Conservation (phyloP, 768 basidiomycete species). For the Cubamyces sp. region DNA sequence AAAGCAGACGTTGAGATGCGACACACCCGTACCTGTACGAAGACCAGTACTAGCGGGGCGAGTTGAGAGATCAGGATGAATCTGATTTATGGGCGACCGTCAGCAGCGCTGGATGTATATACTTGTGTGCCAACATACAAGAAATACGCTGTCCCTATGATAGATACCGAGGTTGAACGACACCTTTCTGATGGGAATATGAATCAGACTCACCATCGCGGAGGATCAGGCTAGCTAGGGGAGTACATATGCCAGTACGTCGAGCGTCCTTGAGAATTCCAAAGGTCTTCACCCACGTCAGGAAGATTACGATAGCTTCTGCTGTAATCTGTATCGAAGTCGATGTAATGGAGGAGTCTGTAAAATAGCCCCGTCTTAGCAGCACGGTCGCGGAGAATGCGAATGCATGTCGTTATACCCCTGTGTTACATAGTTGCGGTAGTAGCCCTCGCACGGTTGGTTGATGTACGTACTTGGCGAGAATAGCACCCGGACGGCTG, state of each 20-base stretch:
- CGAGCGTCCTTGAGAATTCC: background rate
- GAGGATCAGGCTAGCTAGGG: slow-evolving; percentile 15
- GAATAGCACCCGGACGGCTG: background rate
- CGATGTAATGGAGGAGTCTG: slow-evolving; percentile 8
- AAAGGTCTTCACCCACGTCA: slow-evolving; percentile 26
- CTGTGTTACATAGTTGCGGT: background rate
- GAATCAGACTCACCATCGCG: slow-evolving; percentile 14
- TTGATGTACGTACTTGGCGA: background rate
- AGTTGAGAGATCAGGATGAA: too few species aligned
- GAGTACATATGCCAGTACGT: slow-evolving; percentile 2
- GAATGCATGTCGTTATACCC: too few species aligned
- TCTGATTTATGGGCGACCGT: too few species aligned
- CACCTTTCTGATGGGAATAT: too few species aligned
- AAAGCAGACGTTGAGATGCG: too few species aligned
- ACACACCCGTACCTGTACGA: background rate
- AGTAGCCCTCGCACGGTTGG: too few species aligned
- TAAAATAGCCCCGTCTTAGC: background rate
- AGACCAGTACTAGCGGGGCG: background rate
- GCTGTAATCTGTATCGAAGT: slow-evolving; percentile 10
- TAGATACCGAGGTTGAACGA: too few species aligned
- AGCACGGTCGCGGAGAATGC: too few species aligned
- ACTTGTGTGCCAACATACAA: too few species aligned
- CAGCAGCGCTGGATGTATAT: too few species aligned
- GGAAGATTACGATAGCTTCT: slow-evolving; percentile 13
- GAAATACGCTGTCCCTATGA: slow-evolving; percentile 20